A percentile compares a stretch with the other conserved stretches of the same genome.
Evolutionary conservation across 805 yeast species (phyloP).

Genomic region (Yamadazyma laniorum): DNA sequence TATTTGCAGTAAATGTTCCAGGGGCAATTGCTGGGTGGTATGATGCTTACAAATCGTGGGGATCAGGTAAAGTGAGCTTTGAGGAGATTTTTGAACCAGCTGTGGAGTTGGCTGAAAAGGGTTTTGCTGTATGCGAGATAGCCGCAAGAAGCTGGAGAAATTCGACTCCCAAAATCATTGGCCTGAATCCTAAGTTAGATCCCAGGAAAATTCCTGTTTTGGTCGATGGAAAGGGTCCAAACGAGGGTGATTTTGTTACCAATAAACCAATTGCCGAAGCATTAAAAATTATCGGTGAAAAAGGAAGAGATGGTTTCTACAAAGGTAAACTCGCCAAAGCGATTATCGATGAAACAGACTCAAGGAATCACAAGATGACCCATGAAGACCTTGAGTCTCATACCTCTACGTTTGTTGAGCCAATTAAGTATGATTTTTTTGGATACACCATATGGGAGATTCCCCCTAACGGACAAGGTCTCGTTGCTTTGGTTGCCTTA

Average conservation of each 20-base stretch:
- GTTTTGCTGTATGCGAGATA: conserved; percentile 64
- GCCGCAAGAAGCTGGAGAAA: conserved; percentile 49
- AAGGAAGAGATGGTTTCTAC: conserved; percentile 68
- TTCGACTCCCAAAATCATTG: conserved; percentile 38
- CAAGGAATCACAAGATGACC: conserved; percentile 55
- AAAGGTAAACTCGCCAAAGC: conserved; percentile 67
- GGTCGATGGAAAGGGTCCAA: conserved; percentile 43
- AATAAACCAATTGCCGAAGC: conserved; percentile 56
- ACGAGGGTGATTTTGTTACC: conserved; percentile 52
- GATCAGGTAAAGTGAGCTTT: conserved; percentile 62
- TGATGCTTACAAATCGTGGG: conserved; percentile 69
- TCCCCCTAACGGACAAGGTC: conserved; percentile 83
- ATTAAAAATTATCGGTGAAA: conserved; percentile 47
- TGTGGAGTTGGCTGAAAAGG: conserved; percentile 65
- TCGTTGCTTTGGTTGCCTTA: conserved; percentile 68
- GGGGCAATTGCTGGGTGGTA: conserved; percentile 82
- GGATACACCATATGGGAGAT: conserved; percentile 69
- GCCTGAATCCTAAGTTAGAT: conserved; percentile 31
- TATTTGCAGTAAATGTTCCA: conserved; percentile 67
- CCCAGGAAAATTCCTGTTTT: conserved; percentile 31
- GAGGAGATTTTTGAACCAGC: conserved; percentile 62
- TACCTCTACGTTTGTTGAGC: conserved; percentile 61
- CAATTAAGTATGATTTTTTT: conserved; percentile 52
- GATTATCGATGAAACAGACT: conserved; percentile 52
- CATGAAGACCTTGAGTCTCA: conserved; percentile 57